A percentile compares a stretch with the other conserved stretches of the same genome.
These are phyloP conservation scores for Boletus edulis DNA, from an alignment of 768 basidiomycete species.

Conservation along the genomic window DNA sequence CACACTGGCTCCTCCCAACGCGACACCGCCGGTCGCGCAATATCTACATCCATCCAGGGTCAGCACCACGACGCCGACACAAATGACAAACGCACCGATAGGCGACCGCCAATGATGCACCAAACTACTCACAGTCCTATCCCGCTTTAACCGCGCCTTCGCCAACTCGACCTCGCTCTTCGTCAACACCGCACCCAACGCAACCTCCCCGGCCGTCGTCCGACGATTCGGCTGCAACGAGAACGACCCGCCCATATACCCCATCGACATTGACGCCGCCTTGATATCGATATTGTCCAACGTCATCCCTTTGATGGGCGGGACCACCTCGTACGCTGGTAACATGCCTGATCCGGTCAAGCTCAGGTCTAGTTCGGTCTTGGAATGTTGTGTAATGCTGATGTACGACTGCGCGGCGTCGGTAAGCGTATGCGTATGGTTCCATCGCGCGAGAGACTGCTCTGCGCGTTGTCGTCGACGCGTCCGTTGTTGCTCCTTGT, in stretches of 20 bases:
- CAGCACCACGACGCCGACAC: neutral
- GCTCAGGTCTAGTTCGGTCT: neutral
- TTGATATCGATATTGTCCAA: slow-evolving; percentile 15
- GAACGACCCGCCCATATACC: slow-evolving; percentile 1
- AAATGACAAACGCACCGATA: slow-evolving; percentile 44
- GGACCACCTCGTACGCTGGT: slow-evolving; percentile 27
- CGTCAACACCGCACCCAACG: slow-evolving; percentile 14
- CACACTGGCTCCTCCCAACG: slow-evolving; percentile 1
- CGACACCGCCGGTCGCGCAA: slow-evolving; percentile 7
- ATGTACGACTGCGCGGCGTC: slow-evolving; percentile 12
- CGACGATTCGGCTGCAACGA: slow-evolving; percentile 28
- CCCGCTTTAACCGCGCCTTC: slow-evolving; percentile 36
- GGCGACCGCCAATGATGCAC: slow-evolving; percentile 69
- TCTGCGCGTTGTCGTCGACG: slow-evolving; percentile 2
- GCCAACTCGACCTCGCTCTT: slow-evolving; percentile 46
- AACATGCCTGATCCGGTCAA: neutral
- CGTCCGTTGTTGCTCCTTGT: slow-evolving; percentile 42
- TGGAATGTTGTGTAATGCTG: slow-evolving; percentile 2
- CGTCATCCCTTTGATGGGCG: slow-evolving; percentile 28
- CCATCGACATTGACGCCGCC: slow-evolving; percentile 8
- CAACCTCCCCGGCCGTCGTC: slow-evolving; percentile 20
- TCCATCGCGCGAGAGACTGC: slow-evolving; percentile 16
- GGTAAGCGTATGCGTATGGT: neutral
- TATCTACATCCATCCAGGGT: slow-evolving; percentile 4
- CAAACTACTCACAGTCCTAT: slow-evolving; percentile 44